These are phyloP conservation scores for Sporothrix dimorphospora DNA, from an alignment of 2,329 filamentous ascomycete genomes.

Conservation along the genomic window DNA sequence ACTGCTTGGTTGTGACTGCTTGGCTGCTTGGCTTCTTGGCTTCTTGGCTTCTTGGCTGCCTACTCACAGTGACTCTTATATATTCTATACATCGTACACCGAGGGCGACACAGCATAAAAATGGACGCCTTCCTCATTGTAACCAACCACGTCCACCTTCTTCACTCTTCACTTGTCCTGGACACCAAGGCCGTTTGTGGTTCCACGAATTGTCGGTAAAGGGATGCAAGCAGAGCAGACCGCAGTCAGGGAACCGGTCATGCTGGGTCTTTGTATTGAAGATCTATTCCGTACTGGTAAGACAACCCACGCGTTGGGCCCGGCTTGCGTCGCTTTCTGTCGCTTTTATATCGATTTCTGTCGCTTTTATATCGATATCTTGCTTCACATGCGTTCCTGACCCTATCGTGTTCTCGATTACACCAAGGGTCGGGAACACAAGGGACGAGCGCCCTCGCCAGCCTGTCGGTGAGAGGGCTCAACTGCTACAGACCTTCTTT, in stretches of 20 bases:
- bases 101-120: neutral
- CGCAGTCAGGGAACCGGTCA: neutral
- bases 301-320: neutral
- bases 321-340: neutral
- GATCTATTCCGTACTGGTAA: neutral
- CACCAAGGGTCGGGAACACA: neutral
- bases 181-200: no score
- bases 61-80: neutral
- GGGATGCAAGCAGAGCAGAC: no score
- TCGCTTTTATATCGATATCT: neutral
- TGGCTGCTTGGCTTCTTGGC: neutral
- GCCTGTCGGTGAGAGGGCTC: no score
- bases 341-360: neutral
- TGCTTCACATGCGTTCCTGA: no score
- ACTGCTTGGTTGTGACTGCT: neutral
- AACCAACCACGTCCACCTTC: neutral
- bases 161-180: neutral
- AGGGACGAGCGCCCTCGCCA: neutral
- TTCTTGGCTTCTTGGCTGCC: neutral
- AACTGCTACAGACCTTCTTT: no score
- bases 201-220: neutral
- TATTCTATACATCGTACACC: neutral
- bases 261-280: neutral
- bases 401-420: neutral
- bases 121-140: neutral